Evolutionary conservation across 192 early-diverging fungal species (phyloP).

Genomic region (Helicostylum pulchrum): DNA sequence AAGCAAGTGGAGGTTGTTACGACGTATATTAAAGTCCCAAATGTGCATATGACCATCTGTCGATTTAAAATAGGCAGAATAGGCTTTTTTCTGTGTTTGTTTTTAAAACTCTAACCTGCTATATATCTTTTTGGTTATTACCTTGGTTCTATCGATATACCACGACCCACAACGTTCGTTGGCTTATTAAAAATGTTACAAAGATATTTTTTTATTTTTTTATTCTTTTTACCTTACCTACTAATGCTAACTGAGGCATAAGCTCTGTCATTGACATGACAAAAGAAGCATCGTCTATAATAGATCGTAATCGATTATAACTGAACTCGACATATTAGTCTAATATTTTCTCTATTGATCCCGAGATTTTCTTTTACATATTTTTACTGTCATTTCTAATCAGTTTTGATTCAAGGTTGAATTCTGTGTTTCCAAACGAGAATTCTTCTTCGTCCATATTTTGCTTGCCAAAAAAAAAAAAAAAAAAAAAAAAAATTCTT

Average conservation of each 20-base stretch:
- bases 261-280: constrained; percentile 53
- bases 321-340: constrained; percentile 30
- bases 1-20: constrained; percentile 77
- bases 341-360: background rate
- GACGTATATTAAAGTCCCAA: constrained; percentile 81
- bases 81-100: constrained; percentile 31
- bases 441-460: background rate
- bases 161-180: constrained; percentile 88
- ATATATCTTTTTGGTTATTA: too few species aligned
- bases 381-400: constrained; percentile 38
- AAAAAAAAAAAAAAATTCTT: background rate
- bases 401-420: constrained; percentile 10
- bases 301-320: constrained; percentile 76
- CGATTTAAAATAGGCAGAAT: constrained; percentile 88
- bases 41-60: constrained; percentile 87
- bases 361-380: constrained; percentile 21
- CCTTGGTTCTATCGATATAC: constrained; percentile 71
- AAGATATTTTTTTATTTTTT: background rate
- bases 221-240: constrained; percentile 37
- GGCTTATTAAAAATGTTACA: constrained; percentile 34
- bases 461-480: background rate
- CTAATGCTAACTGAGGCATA: constrained; percentile 58
- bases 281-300: constrained; percentile 73
- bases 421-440: background rate
- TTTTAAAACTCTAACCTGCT: too few species aligned